Evolutionary conservation across 2,329 filamentous ascomycete genomes (phyloP).

Genomic region (Rhexocercosporidium sp.): DNA sequence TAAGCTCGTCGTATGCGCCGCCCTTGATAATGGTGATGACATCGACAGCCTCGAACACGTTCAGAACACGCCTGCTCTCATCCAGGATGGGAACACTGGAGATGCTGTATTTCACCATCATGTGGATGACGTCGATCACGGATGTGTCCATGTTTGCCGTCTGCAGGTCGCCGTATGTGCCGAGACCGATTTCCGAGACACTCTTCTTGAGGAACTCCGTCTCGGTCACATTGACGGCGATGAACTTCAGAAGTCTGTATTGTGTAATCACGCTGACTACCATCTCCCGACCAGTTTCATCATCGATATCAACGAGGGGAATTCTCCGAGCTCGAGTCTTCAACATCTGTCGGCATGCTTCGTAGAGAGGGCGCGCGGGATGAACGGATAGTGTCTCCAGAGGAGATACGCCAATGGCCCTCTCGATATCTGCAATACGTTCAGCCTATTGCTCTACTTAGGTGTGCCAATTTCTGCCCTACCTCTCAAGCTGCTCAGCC

Average conservation of each 20-base stretch:
- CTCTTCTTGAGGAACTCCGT: conserved; percentile 89
- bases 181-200: conserved; percentile 81
- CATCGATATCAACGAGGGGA: conserved; percentile 89
- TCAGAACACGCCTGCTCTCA: conserved; percentile 76
- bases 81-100: conserved; percentile 95
- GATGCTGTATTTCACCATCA: conserved; percentile 91
- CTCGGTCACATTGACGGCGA: conserved; percentile 87
- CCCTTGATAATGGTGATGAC: conserved; percentile 96
- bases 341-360: conserved; percentile 93
- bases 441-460: conserved; percentile 26
- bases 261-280: conserved; percentile 97
- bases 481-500: conserved; percentile 90
- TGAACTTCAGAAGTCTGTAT: conserved; percentile 98
- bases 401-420: conserved; percentile 85
- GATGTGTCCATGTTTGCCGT: conserved; percentile 88
- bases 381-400: conserved; percentile 97
- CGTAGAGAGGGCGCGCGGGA: conserved; percentile 87
- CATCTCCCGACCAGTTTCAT: conserved; percentile 89
- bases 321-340: conserved; percentile 92
- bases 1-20: conserved; percentile 88
- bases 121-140: conserved; percentile 92
- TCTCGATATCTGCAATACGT: conserved; percentile 79
- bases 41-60: conserved; percentile 97
- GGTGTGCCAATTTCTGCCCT: conserved; percentile 37
- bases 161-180: conserved; percentile 80